These are phyloP conservation scores for Fusarium sp. DNA, from an alignment of 2,329 filamentous ascomycete genomes.

Conservation along the genomic window DNA sequence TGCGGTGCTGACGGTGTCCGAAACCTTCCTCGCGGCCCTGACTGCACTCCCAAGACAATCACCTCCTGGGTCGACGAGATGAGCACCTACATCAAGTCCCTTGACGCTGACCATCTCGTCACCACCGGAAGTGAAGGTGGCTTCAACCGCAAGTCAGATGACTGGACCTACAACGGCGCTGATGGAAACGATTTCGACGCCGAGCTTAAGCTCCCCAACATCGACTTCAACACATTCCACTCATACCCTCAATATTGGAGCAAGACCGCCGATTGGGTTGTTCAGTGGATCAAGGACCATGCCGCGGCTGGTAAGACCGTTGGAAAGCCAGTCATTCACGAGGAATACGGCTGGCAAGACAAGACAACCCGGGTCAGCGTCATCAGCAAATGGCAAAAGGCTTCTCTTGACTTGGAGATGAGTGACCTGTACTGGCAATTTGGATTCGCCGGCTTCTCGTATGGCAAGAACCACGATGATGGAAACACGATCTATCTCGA, in stretches of 20 bases:
- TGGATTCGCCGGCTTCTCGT: constrained; percentile 63
- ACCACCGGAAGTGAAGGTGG: constrained; percentile 70
- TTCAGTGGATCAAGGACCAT: constrained; percentile 67
- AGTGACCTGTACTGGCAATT: constrained; percentile 69
- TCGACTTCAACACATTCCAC: constrained; percentile 68
- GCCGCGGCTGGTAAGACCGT: constrained; percentile 53
- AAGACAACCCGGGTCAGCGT: constrained; percentile 59
- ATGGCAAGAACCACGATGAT: constrained; percentile 66
- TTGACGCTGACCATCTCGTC: constrained; percentile 65
- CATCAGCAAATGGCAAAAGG: constrained; percentile 62
- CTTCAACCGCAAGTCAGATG: constrained; percentile 59
- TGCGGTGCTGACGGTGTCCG: constrained; percentile 60
- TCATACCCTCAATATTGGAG: constrained; percentile 68
- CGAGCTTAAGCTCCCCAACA: constrained; percentile 57
- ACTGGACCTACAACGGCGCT: constrained; percentile 60
- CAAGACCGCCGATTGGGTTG: constrained; percentile 64
- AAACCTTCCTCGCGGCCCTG: constrained; percentile 57
- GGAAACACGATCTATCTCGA: constrained; percentile 69
- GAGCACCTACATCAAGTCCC: constrained; percentile 64
- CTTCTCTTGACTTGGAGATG: constrained; percentile 60
- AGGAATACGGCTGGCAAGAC: constrained; percentile 57
- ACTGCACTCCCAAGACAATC: constrained; percentile 57
- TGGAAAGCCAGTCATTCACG: constrained; percentile 60
- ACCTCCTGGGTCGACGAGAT: constrained; percentile 65
- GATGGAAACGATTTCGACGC: constrained; percentile 67